Percentiles rank a stretch among this genome's conserved stretches.
Conservation (phyloP, 495 filamentous ascomycete species). For the Aspergillus homomorphus region DNA sequence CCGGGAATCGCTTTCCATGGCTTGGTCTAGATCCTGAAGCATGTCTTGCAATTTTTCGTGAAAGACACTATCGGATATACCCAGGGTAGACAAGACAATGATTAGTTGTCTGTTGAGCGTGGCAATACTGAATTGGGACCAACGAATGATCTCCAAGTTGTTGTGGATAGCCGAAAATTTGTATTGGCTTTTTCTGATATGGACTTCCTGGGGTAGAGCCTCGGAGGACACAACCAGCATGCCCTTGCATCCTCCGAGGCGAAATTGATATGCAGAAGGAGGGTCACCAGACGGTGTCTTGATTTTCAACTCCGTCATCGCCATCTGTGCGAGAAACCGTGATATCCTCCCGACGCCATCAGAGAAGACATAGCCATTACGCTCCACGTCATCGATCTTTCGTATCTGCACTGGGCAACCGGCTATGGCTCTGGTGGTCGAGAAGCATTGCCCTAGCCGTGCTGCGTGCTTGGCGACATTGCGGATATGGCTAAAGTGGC, state of each 20-base stretch:
- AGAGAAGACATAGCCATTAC: constrained; percentile 69
- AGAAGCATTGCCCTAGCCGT: constrained; percentile 90
- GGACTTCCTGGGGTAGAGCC: constrained; percentile 57
- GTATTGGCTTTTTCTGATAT: constrained; percentile 76
- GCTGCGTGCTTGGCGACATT: constrained; percentile 83
- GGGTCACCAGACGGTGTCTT: constrained; percentile 39
- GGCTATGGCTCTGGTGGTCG: constrained; percentile 74
- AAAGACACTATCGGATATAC: constrained; percentile 68
- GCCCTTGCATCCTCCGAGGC: constrained; percentile 88
- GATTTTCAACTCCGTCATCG: constrained; percentile 61
- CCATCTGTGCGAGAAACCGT: constrained; percentile 64
- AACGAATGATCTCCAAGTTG: constrained; percentile 79
- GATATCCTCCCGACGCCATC: constrained; percentile 97
- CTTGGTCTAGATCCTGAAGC: constrained; percentile 59
- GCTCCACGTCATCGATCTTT: constrained; percentile 60
- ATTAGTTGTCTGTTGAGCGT: constrained; percentile 90
- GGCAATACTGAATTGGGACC: constrained; percentile 68
- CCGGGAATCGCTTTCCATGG: constrained; percentile 59
- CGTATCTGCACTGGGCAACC: constrained; percentile 37
- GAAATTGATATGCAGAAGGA: constrained; percentile 88
- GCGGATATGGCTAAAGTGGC: constrained; percentile 71
- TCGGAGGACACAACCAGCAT: constrained; percentile 72
- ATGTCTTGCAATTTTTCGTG: constrained; percentile 60
- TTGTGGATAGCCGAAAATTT: constrained; percentile 77
- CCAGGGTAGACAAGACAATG: constrained; percentile 72